A percentile compares a stretch with the other conserved stretches of the same genome.
Conservation (phyloP, 2,329 filamentous ascomycete species). For the Cytospora paraplurivora region DNA sequence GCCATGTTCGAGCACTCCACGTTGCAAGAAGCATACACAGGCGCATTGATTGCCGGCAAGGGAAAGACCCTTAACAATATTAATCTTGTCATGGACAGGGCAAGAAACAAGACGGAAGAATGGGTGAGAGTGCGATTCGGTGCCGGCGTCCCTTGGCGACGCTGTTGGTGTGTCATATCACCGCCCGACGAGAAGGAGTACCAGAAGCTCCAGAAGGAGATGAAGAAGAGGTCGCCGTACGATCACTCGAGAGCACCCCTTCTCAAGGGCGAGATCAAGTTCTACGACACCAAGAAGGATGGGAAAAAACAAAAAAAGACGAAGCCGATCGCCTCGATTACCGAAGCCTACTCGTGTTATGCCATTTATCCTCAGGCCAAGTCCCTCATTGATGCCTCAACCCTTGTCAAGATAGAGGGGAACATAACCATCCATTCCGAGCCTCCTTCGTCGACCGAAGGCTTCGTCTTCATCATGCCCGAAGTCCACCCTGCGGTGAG, state of each 20-base stretch:
- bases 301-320: constrained; percentile 85
- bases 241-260: constrained; percentile 68
- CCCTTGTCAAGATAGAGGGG: constrained; percentile 90
- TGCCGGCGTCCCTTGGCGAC: constrained; percentile 91
- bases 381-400: constrained; percentile 90
- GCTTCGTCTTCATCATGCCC: constrained; percentile 97
- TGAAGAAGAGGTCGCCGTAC: constrained; percentile 82
- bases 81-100: constrained; percentile 80
- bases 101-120: constrained; percentile 76
- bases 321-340: constrained; percentile 86
- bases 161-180: constrained; percentile 93
- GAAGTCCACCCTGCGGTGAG: constrained; percentile 88
- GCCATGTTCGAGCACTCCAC: constrained; percentile 93
- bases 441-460: constrained; percentile 77
- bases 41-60: constrained; percentile 92
- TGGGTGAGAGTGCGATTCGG: constrained; percentile 97
- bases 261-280: constrained; percentile 88
- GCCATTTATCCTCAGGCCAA: constrained; percentile 96
- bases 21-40: constrained; percentile 94
- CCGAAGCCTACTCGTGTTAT: constrained; percentile 87
- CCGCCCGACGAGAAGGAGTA: constrained; percentile 94
- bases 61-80: constrained; percentile 90
- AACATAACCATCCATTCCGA: constrained; percentile 83
- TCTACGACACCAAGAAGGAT: constrained; percentile 78
- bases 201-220: constrained; percentile 77